These are phyloP conservation scores for Periglandula ipomoeae DNA, from an alignment of 2,329 filamentous ascomycete species.

Conservation along the genomic window DNA sequence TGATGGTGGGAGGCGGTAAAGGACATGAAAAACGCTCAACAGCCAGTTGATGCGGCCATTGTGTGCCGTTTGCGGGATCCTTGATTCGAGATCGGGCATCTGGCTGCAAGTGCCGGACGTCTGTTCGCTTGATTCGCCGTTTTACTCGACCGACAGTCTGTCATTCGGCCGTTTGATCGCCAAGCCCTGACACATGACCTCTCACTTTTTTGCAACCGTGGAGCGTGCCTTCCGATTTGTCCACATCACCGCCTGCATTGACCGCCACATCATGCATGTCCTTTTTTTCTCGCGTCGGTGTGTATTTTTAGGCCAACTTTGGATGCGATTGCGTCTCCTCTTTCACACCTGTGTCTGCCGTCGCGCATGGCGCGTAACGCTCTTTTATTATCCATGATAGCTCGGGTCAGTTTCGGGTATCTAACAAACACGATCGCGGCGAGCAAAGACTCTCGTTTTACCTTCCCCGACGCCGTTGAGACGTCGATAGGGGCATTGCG, in stretches of 20 bases:
- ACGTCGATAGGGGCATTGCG: too few species aligned
- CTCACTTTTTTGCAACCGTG: background rate
- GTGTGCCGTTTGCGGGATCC: background rate
- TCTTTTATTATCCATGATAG: background rate
- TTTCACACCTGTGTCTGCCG: too few species aligned
- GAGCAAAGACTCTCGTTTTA: background rate
- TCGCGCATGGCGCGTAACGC: background rate
- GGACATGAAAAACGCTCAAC: too few species aligned
- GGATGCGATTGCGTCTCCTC: too few species aligned
- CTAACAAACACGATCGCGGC: background rate
- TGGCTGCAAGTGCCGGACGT: background rate
- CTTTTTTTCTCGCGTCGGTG: background rate
- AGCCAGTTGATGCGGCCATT: too few species aligned
- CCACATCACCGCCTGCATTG: background rate
- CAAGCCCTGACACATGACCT: background rate
- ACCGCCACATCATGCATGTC: background rate
- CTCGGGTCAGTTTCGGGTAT: background rate
- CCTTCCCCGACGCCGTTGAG: too few species aligned
- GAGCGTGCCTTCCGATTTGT: background rate
- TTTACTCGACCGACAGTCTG: background rate
- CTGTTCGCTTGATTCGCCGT: background rate
- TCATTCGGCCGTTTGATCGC: background rate
- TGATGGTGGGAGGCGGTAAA: background rate
- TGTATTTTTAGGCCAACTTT: slow-evolving; percentile 1
- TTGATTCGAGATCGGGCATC: background rate